These are phyloP conservation scores for Tetrapyrgos nigripes DNA, from an alignment of 1,284 basidiomycete genomes.

Conservation along the genomic window DNA sequence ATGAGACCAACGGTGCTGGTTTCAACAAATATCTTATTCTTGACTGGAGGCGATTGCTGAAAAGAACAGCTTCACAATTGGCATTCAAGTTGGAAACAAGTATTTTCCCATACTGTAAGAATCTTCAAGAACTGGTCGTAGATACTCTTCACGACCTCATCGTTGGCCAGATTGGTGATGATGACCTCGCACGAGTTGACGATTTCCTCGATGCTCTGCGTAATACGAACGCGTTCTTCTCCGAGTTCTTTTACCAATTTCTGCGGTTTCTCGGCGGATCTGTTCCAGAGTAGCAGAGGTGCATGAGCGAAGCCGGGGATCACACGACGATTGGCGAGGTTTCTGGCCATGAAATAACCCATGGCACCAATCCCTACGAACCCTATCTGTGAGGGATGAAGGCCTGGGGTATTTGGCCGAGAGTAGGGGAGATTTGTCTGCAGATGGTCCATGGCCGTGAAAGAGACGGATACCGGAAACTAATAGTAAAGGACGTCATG, in stretches of 20 bases:
- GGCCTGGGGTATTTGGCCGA: slow-evolving; percentile 55
- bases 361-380: slow-evolving; percentile 75
- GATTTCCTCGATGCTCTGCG: slow-evolving; percentile 61
- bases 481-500: not conserved
- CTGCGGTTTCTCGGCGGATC: slow-evolving; percentile 64
- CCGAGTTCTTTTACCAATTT: slow-evolving; percentile 62
- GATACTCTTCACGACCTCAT: slow-evolving; percentile 75
- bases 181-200: slow-evolving; percentile 79
- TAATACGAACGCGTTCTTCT: slow-evolving; percentile 55
- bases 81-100: slow-evolving; percentile 2
- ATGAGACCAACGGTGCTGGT: slow-evolving; percentile 70
- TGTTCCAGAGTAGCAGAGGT: slow-evolving; percentile 73
- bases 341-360: slow-evolving; percentile 77
- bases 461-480: not conserved
- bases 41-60: slow-evolving; percentile 48
- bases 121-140: slow-evolving; percentile 70
- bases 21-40: slow-evolving; percentile 81
- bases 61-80: slow-evolving; percentile 15
- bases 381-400: slow-evolving; percentile 50
- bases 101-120: slow-evolving; percentile 43
- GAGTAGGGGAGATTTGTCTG: slow-evolving; percentile 59
- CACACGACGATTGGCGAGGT: slow-evolving; percentile 60
- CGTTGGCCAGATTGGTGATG: slow-evolving; percentile 78
- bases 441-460: slow-evolving; percentile 22
- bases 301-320: slow-evolving; percentile 39